phyloP scores from a whole-genome alignment of 2,329 filamentous ascomycete species.

The Endoconidiophora polonica region DNA sequence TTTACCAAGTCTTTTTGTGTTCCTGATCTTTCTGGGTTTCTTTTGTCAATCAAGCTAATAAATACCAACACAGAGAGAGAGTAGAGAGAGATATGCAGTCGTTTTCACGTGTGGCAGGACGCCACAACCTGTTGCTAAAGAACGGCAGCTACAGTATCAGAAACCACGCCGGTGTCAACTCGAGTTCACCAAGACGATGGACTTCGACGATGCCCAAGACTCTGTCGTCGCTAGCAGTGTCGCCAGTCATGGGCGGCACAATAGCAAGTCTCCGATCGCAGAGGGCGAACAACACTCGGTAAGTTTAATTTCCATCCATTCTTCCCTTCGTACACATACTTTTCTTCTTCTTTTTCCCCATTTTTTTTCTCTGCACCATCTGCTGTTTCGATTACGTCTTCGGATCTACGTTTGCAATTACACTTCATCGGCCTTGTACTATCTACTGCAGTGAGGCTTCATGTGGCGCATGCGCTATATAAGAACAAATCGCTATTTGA shows the following conservation, averaged over 20 bases:
- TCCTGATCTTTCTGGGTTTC: background rate
- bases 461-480: too few relatives aligned
- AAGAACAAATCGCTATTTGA: too few relatives aligned
- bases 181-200: background rate
- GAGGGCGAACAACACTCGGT: conserved; percentile 2
- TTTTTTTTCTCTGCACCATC: too few relatives aligned
- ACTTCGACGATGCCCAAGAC: background rate
- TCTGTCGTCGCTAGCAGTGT: background rate
- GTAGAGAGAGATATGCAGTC: conserved; percentile 3
- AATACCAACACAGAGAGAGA: background rate
- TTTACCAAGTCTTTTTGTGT: background rate
- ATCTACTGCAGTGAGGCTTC: too few relatives aligned
- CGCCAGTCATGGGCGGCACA: background rate
- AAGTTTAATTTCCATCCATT: background rate
- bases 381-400: background rate
- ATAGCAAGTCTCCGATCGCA: background rate
- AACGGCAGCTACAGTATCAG: background rate
- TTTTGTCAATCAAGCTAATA: background rate
- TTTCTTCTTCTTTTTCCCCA: too few relatives aligned
- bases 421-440: too few relatives aligned
- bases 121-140: background rate
- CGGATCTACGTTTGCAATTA: background rate
- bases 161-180: background rate
- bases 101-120: conserved; percentile 7
- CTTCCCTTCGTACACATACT: background rate